Percentiles rank a stretch among this genome's conserved stretches.
Conservation (phyloP, 2,329 filamentous ascomycete genomes). For the Aspergillus aculeatinus region DNA sequence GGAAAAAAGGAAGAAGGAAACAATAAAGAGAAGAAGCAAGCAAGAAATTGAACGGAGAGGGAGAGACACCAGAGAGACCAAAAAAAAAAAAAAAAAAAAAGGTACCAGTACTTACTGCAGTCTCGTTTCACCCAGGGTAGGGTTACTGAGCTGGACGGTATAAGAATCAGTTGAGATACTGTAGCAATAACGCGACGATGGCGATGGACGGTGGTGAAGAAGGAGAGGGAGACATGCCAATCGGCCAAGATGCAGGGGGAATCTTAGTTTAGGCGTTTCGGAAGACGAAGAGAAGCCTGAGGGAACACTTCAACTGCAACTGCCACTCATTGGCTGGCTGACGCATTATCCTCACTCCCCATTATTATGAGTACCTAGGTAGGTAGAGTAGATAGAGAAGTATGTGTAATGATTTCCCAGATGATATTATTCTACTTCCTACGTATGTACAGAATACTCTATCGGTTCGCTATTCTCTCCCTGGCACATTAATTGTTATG, state of each 20-base stretch:
- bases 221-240: not conserved
- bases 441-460: too few species aligned
- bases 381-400: too few species aligned
- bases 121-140: not conserved
- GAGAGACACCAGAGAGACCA: too few species aligned
- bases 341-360: too few species aligned
- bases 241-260: not conserved
- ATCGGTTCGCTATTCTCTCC: too few species aligned
- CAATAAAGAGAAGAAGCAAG: not conserved
- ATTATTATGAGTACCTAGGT: too few species aligned
- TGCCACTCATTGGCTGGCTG: too few species aligned
- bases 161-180: not conserved
- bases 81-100: not conserved
- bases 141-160: not conserved
- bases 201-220: not conserved
- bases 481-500: too few species aligned
- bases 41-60: not conserved
- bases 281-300: not conserved
- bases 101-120: not conserved
- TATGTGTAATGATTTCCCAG: too few species aligned
- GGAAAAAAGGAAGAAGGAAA: not conserved
- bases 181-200: not conserved
- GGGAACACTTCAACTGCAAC: too few species aligned
- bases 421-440: too few species aligned
- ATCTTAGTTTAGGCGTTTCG: not conserved